These are phyloP conservation scores for Naganishia friedmannii DNA, from an alignment of 768 basidiomycete species.

Conservation along the genomic window DNA sequence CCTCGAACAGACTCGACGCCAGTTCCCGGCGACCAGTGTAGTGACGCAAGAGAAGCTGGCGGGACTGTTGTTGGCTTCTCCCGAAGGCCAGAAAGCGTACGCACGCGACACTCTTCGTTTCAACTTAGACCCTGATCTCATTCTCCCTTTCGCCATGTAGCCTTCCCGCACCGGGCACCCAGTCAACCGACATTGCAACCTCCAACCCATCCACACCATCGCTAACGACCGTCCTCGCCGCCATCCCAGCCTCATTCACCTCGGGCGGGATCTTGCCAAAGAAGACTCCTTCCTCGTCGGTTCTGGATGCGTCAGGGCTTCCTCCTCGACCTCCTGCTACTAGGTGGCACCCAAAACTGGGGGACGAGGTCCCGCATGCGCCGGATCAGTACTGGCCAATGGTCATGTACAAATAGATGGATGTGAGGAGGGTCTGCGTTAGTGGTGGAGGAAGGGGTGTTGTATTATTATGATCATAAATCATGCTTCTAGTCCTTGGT, in stretches of 20 bases:
- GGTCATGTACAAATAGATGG: conserved; percentile 48
- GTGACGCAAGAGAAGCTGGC: conserved; percentile 81
- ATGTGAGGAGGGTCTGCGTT: not conserved
- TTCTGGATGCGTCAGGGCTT: conserved; percentile 58
- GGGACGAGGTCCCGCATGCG: conserved; percentile 77
- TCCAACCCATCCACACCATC: conserved; percentile 51
- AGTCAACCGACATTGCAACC: conserved; percentile 35
- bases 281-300: conserved; percentile 59
- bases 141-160: conserved; percentile 51
- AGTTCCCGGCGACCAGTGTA: conserved; percentile 86
- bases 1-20: conserved; percentile 58
- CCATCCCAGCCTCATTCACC: conserved; percentile 56
- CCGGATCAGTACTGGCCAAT: conserved; percentile 70
- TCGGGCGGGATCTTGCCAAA: conserved; percentile 62
- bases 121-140: conserved; percentile 14
- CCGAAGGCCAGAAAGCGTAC: conserved; percentile 61
- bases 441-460: not conserved
- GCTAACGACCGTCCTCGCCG: conserved; percentile 54
- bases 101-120: conserved; percentile 47
- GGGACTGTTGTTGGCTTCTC: conserved; percentile 74
- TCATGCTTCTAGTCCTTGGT: not conserved
- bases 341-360: conserved; percentile 70
- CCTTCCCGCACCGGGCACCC: conserved; percentile 57
- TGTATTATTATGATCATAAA: conserved; percentile 20
- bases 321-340: conserved; percentile 72